Base-by-base conservation (phyloP, 1,284 basidiomycete genomes). In the Grifola frondosa region DNA sequence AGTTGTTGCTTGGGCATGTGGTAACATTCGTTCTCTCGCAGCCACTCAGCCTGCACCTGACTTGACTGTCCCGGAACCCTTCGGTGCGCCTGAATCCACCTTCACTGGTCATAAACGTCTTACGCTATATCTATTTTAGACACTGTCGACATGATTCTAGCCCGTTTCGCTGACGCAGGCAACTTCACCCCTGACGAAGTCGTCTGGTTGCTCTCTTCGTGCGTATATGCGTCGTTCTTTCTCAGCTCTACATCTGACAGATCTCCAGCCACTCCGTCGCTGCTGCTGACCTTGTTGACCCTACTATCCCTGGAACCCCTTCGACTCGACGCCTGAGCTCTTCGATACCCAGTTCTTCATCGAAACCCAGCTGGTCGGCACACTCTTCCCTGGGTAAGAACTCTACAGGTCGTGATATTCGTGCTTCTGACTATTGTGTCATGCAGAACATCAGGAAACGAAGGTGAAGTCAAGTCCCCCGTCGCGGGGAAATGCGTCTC, bases 31-130 rank as follows among this genome's bases (percentile, higher is more conserved):
- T n/a, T n/a, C n/a, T 10, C n/a, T 12, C 31, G 22, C 6, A 20
- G 33, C 7, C 12, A 35, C 33, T 8, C 16, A 35, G 17, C 48
- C 68, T 4, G 58, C 69, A 20, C 68, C 66, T 11, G 61, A 67
- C 34, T 39, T 46, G 13, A 44, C 68, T 37, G 54, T 73, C 24
- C 66, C 69, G 11, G 63, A 64, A 35, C 69, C 69, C 17, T 62
- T 61, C 42, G 50, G 49, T 50, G 20, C 61, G 16, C 48, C 52
- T 36, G 54, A 57, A 48, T 41, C 36, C 23, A 58, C 58, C 43
- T 44, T 62, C 35, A 52, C 50, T 19, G 60, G 61, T 38, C 41
- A 32, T 16, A 35, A 16, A 17, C 21, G 24, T 11, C n/a, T n/a
- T n/a, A n/a, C n/a, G n/a, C n/a, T n/a, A n/a, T n/a, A n/a, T n/a